These are phyloP conservation scores for Lepidium aucheri DNA, from an alignment of 345 rosid species.

Conservation along the genomic window DNA sequence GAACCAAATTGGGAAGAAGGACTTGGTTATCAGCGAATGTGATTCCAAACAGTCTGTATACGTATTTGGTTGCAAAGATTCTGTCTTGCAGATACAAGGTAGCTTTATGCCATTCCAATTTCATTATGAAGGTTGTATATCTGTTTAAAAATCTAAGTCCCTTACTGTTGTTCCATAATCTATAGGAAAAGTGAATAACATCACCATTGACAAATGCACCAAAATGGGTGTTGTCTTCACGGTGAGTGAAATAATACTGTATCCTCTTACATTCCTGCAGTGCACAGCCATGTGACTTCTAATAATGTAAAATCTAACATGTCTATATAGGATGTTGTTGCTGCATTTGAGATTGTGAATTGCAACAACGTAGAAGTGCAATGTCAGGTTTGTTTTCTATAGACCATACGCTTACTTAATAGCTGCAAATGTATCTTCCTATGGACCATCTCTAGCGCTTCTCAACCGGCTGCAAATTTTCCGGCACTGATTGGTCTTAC, in stretches of 20 bases:
- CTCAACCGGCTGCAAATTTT: not conserved
- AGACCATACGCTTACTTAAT: not conserved
- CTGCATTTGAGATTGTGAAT: constrained; percentile 97
- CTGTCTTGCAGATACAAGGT: constrained; percentile 93
- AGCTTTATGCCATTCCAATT: not conserved
- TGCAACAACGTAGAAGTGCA: constrained; percentile 93
- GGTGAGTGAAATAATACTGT: constrained; percentile 39
- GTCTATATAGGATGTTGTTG: constrained; percentile 79
- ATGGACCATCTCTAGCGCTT: not conserved
- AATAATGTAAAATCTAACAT: not conserved
- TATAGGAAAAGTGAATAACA: constrained; percentile 95
- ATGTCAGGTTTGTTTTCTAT: constrained; percentile 66
- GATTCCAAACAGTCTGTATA: constrained; percentile 91
- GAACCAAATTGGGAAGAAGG: constrained; percentile 85
- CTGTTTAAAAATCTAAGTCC: constrained; percentile 2
- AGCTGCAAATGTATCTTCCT: not conserved
- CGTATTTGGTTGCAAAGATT: constrained; percentile 92
- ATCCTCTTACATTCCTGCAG: not conserved
- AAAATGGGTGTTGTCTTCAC: constrained; percentile 85
- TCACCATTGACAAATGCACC: constrained; percentile 89
- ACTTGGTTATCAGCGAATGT: constrained; percentile 81
- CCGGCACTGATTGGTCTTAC: not conserved
- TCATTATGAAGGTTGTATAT: constrained; percentile 1
- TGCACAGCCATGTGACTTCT: not conserved
- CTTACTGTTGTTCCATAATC: constrained; percentile 15